These are phyloP conservation scores for Sporisorium graminicola DNA, from an alignment of 1,284 basidiomycete genomes.

Conservation along the genomic window DNA sequence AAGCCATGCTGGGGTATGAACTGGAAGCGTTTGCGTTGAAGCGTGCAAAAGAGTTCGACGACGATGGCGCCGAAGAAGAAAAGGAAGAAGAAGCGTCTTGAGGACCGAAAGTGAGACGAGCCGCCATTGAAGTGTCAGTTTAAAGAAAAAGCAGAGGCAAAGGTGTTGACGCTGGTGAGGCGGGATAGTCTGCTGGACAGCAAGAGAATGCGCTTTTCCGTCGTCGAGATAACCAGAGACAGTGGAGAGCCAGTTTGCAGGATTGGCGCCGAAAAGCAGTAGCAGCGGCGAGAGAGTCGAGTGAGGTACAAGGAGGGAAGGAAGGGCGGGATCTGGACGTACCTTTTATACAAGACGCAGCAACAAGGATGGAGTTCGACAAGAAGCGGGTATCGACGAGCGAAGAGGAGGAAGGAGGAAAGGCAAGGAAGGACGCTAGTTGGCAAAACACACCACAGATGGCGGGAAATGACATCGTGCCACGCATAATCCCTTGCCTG, in stretches of 20 bases:
- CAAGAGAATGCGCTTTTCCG: neutral
- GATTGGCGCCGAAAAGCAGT: neutral
- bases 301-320: neutral
- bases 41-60: slow-evolving; percentile 13
- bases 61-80: slow-evolving; percentile 18
- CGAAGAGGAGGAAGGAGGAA: neutral
- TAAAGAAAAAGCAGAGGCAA: neutral
- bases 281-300: neutral
- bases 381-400: neutral
- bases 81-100: slow-evolving; percentile 19
- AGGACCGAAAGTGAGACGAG: slow-evolving; percentile 40
- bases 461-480: neutral
- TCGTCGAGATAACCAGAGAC: no score
- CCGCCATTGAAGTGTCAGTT: slow-evolving; percentile 39
- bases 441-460: neutral
- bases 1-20: slow-evolving; percentile 31
- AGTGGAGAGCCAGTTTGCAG: no score
- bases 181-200: no score
- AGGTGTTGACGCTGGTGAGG: neutral
- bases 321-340: slow-evolving; percentile 2
- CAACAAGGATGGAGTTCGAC: neutral
- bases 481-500: neutral
- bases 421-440: neutral
- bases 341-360: slow-evolving; percentile 19
- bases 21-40: slow-evolving; percentile 12